These are phyloP conservation scores for Nectriaceae sp. DNA, from an alignment of 2,329 filamentous ascomycete species.

Conservation along the genomic window DNA sequence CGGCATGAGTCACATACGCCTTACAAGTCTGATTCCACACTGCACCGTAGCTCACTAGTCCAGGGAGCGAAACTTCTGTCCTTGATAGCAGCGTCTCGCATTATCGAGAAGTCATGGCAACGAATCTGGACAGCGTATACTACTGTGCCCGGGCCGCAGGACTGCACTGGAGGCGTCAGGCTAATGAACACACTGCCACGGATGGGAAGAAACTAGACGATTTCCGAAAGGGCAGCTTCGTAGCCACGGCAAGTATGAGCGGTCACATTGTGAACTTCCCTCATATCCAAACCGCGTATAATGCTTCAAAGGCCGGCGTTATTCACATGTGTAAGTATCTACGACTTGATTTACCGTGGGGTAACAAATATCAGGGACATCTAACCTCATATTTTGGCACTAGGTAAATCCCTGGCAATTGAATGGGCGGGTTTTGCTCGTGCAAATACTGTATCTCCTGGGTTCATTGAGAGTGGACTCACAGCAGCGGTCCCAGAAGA, in stretches of 20 bases:
- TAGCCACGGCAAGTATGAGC: slow-evolving; percentile 78
- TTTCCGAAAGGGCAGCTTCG: slow-evolving; percentile 68
- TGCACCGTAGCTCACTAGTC: too few species aligned
- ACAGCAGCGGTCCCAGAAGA: too few species aligned
- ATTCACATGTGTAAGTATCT: slow-evolving; percentile 54
- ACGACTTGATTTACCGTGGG: neutral
- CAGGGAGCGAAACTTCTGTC: slow-evolving; percentile 66
- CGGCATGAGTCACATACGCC: too few species aligned
- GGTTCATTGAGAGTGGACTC: slow-evolving; percentile 78
- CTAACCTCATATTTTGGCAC: slow-evolving; percentile 2
- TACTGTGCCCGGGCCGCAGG: slow-evolving; percentile 75
- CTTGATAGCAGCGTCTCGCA: slow-evolving; percentile 67
- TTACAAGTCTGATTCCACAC: too few species aligned
- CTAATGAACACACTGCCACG: slow-evolving; percentile 63
- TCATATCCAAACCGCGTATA: slow-evolving; percentile 73
- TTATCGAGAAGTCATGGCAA: slow-evolving; percentile 67
- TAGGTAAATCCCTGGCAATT: slow-evolving; percentile 69
- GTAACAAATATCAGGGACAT: neutral
- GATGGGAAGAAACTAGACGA: slow-evolving; percentile 63
- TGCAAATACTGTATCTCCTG: slow-evolving; percentile 71
- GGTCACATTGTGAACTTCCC: slow-evolving; percentile 78
- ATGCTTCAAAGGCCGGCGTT: slow-evolving; percentile 69
- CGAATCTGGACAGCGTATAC: slow-evolving; percentile 76
- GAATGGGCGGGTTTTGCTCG: slow-evolving; percentile 78
- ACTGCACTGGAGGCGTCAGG: slow-evolving; percentile 69